Percentiles rank a stretch among this genome's conserved stretches.
phyloP scores from a whole-genome alignment of 179 eudicot species.

The Nepenthes alata region DNA sequence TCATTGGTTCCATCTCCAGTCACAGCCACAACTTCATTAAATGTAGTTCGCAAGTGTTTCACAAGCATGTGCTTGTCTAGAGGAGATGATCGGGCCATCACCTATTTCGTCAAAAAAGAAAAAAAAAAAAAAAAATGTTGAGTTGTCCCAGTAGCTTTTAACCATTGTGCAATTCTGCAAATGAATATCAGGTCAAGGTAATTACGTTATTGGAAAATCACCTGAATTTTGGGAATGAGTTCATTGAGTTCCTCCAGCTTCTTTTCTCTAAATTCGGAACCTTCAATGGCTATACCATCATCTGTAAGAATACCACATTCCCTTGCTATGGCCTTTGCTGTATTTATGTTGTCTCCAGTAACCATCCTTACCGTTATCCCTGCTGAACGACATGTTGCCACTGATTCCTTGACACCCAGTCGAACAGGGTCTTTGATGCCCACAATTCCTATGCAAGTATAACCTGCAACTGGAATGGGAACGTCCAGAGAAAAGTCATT shows the following conservation, averaged over 20 bases:
- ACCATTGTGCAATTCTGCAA: background rate
- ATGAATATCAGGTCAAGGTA: background rate
- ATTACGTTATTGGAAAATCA: conserved; percentile 5
- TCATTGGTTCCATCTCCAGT: conserved; percentile 98
- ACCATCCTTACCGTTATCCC: conserved; percentile 87
- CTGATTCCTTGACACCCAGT: conserved; percentile 88
- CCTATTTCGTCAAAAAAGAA: conserved; percentile 19
- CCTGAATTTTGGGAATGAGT: conserved; percentile 83
- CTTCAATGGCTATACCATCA: conserved; percentile 89
- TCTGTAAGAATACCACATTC: conserved; percentile 97
- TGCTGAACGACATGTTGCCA: conserved; percentile 75
- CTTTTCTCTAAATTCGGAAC: conserved; percentile 74
- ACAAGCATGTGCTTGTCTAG: conserved; percentile 85
- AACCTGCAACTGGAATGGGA: conserved; percentile 60
- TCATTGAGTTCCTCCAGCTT: conserved; percentile 50
- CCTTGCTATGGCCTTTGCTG: conserved; percentile 91
- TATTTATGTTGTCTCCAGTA: conserved; percentile 87
- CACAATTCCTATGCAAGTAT: conserved; percentile 73
- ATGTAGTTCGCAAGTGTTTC: conserved; percentile 76
- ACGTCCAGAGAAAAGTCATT: conserved; percentile 37
- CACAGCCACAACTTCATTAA: conserved; percentile 88
- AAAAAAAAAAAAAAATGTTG: conserved; percentile 1
- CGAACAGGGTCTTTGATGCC: conserved; percentile 95
- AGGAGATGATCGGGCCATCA: conserved; percentile 94
- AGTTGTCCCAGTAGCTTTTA: background rate